Conservation (phyloP, 169 alveolate genomes). For the Cryptosporidium felis region DNA sequence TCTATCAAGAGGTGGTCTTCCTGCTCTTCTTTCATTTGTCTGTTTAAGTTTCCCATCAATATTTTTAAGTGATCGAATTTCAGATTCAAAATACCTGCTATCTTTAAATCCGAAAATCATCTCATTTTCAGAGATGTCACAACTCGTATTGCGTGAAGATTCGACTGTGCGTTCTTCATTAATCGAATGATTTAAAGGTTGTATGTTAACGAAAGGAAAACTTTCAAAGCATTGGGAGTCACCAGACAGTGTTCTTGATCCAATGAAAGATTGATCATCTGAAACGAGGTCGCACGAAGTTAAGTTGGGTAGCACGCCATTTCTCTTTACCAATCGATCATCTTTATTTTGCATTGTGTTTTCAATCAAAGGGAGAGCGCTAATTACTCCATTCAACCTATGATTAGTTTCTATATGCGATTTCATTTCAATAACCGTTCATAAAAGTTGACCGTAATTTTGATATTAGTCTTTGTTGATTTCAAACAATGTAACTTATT, state of each 20-base stretch:
- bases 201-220: slow-evolving; percentile 4
- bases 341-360: slow-evolving; percentile 15
- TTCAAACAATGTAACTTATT: too few relatives aligned
- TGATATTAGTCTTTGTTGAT: too few relatives aligned
- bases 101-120: slow-evolving; percentile 22
- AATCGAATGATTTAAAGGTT: not conserved
- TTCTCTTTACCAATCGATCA: slow-evolving; percentile 37
- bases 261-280: slow-evolving; percentile 47
- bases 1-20: slow-evolving; percentile 69
- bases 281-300: slow-evolving; percentile 44
- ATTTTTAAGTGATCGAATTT: slow-evolving; percentile 20
- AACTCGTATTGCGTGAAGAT: not conserved
- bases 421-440: slow-evolving; percentile 1
- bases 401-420: slow-evolving; percentile 44
- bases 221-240: slow-evolving; percentile 55
- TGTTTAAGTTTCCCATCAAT: slow-evolving; percentile 60
- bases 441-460: too few relatives aligned
- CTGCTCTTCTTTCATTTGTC: slow-evolving; percentile 66
- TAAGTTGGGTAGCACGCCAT: slow-evolving; percentile 8
- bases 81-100: slow-evolving; percentile 29
- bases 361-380: slow-evolving; percentile 9
- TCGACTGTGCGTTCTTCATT: not conserved
- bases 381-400: not conserved
- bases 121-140: slow-evolving; percentile 5
- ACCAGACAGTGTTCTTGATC: slow-evolving; percentile 56